A percentile compares a stretch with the other conserved stretches of the same genome.
These are phyloP conservation scores for Pleurostoma richardsiae DNA, from an alignment of 2,329 filamentous ascomycete species.

Conservation along the genomic window DNA sequence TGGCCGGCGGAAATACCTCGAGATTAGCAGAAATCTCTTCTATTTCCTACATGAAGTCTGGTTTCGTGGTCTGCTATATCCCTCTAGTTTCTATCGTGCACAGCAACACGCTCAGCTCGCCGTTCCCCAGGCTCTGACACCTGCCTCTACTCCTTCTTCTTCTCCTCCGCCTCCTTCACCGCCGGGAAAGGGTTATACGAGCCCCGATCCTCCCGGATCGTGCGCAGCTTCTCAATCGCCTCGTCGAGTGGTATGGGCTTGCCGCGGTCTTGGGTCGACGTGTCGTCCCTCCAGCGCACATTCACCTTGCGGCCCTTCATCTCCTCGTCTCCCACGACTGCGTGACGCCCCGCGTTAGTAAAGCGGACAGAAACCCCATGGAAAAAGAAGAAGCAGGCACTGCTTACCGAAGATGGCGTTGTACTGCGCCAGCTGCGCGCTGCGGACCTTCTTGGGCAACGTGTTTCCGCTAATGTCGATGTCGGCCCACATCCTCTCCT, in stretches of 20 bases:
- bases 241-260: conserved; percentile 53
- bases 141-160: conserved; percentile 6
- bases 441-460: conserved; percentile 85
- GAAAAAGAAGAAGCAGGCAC: neutral
- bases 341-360: conserved; percentile 1
- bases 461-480: conserved; percentile 72
- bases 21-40: no score
- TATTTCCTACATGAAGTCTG: no score
- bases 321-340: conserved; percentile 59
- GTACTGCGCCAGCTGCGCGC: conserved; percentile 73
- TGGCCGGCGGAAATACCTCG: no score
- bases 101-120: neutral
- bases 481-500: conserved; percentile 65
- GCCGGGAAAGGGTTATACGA: conserved; percentile 29
- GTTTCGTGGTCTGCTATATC: no score
- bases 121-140: neutral
- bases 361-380: conserved; percentile 1
- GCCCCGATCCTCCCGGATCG: conserved; percentile 43
- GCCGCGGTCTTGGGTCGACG: conserved; percentile 55
- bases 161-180: conserved; percentile 13
- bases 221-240: conserved; percentile 49
- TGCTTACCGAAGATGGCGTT: conserved; percentile 72
- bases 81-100: no score
- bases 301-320: conserved; percentile 56
- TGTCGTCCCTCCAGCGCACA: conserved; percentile 60